phyloP scores from a whole-genome alignment of 2,329 filamentous ascomycete genomes.

The Calonectria pseudoreteaudii region DNA sequence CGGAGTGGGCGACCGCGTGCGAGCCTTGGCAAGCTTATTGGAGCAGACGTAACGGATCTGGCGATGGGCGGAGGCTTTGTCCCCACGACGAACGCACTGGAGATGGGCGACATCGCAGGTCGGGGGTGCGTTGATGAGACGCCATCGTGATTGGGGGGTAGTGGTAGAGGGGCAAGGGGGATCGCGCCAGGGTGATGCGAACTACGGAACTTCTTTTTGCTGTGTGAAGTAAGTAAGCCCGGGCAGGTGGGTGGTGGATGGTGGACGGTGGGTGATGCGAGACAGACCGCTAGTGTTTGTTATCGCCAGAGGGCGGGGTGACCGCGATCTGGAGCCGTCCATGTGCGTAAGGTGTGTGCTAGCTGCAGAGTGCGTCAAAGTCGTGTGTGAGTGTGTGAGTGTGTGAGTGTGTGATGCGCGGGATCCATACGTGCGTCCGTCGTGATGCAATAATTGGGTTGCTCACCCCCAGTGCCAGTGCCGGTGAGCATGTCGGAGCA shows the following conservation, averaged over 20 bases:
- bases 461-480: not conserved
- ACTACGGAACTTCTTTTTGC: conserved; percentile 3
- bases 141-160: conserved; percentile 10
- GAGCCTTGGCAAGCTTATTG: conserved; percentile 26
- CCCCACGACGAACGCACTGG: not conserved
- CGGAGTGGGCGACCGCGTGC: conserved; percentile 31
- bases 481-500: not conserved
- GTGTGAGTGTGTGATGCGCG: conserved; percentile 3
- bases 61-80: not conserved
- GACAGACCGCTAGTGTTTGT: conserved; percentile 24
- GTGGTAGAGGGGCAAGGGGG: not conserved
- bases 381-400: not conserved
- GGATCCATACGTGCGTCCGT: not conserved
- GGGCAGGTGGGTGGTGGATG: not conserved
- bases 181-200: conserved; percentile 2
- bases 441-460: not conserved
- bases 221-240: not conserved
- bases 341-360: conserved; percentile 14
- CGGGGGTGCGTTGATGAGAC: conserved; percentile 3
- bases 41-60: conserved; percentile 11
- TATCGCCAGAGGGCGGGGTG: conserved; percentile 24
- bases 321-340: conserved; percentile 18
- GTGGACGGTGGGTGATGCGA: conserved; percentile 3
- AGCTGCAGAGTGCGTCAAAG: conserved; percentile 10
- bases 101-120: conserved; percentile 13